A percentile compares a stretch with the other conserved stretches of the same genome.
Conservation (phyloP, 2,329 filamentous ascomycete species). For the Hymenoscyphus repandus region DNA sequence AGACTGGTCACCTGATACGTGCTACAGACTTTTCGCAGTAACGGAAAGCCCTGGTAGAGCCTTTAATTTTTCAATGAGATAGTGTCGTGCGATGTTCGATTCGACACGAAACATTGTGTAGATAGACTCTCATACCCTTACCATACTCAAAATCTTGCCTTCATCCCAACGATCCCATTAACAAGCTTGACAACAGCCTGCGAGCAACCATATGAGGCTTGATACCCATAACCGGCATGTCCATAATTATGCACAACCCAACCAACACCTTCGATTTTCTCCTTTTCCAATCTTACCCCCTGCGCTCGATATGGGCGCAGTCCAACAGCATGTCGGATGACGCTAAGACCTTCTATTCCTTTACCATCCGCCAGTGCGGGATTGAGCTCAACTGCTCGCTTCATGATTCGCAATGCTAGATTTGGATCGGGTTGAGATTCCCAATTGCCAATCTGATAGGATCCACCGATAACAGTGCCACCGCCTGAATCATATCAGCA, state of each 20-base stretch:
- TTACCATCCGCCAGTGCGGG: constrained; percentile 48
- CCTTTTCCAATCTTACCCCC: constrained; percentile 58
- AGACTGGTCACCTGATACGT: too few relatives aligned
- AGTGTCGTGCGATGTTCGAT: too few relatives aligned
- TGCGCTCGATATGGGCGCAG: constrained; percentile 56
- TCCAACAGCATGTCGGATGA: constrained; percentile 64
- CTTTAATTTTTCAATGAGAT: too few relatives aligned
- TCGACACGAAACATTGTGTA: too few relatives aligned
- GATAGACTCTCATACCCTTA: too few relatives aligned
- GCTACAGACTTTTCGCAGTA: too few relatives aligned
- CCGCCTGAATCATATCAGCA: constrained; percentile 48
- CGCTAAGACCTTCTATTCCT: constrained; percentile 56
- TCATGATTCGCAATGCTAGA: constrained; percentile 62
- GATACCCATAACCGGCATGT: constrained; percentile 58
- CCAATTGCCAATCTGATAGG: constrained; percentile 60
- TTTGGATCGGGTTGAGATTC: constrained; percentile 58
- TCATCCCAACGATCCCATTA: constrained; percentile 37
- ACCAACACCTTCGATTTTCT: constrained; percentile 45
- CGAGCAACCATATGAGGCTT: constrained; percentile 63
- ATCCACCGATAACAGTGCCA: constrained; percentile 63
- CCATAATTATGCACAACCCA: constrained; percentile 58
- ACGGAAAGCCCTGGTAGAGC: too few relatives aligned
- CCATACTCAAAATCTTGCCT: not conserved
- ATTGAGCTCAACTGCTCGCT: constrained; percentile 51
- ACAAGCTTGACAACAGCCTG: constrained; percentile 62